Evolutionary conservation across 495 filamentous ascomycete genomes (phyloP), one percentile per base, ranked within the genome.

Genomic region (Penicillium fimorum): DNA sequence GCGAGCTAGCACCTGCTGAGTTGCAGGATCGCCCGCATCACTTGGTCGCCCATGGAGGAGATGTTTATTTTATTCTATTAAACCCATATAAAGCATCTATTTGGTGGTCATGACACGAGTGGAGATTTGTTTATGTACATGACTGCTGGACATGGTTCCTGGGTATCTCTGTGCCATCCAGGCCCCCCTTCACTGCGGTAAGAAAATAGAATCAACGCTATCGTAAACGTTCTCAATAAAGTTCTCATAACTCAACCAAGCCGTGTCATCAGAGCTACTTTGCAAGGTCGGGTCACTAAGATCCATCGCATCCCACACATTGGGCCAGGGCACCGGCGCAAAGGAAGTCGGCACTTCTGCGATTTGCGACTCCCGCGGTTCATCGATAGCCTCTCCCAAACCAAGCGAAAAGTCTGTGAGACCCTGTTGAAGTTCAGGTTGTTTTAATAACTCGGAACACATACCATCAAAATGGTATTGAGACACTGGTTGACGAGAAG

Each of bases 251-350:
- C 64, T 72, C 27, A 58, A 30, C 71, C 71, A 74, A 2, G 69
- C 64, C 27, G 54, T 54, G 40, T 74, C 57, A 53, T 64, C 56
- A 3, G 33, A 52, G 10, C 9, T 8, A 10, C 25, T 41, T 20
- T 52, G 50, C 12, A 47, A 41, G 11, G 48, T 18, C 1, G 56
- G 30, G 2, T 40, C 17, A 5, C 20, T 60, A 20, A 66, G 59
- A 53, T 74, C 68, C 47, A 74, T 64, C 8, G 64, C 60, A 38
- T 70, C 69, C 71, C 71, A 74, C 8, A 72, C 64, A 52, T 56
- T 64, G 0, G 68, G 59, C 62, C 68, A 74, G 1, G 61, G 42
- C 32, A 66, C 62, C 10, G 60, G 43, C 29, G 55, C 54, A 24
- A 50, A 32, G 10, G 56, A 47, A 27, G 45, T 33, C 10, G 44